These are phyloP conservation scores for Carallia pectinifolia DNA, from an alignment of 345 rosid species.

Conservation along the genomic window DNA sequence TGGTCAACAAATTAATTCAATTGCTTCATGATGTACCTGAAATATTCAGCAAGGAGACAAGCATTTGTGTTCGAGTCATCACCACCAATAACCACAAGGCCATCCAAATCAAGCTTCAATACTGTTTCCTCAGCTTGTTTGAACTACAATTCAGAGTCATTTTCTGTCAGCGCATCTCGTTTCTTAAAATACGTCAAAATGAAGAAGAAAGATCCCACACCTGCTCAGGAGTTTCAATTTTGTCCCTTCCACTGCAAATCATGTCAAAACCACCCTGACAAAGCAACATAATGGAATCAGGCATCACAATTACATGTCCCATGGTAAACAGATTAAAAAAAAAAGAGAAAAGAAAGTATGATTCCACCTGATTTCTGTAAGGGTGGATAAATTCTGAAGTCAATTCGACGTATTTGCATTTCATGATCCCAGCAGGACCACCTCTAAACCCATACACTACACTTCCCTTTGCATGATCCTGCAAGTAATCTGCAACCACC, in stretches of 20 bases:
- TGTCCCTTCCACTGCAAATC: conserved; percentile 99
- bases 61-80: conserved; percentile 99
- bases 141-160: conserved; percentile 51
- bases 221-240: conserved; percentile 98
- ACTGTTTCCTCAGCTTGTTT: conserved; percentile 98
- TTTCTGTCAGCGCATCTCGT: conserved; percentile 5
- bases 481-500: conserved; percentile 66
- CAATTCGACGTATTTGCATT: conserved; percentile 74
- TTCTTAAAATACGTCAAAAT: background rate
- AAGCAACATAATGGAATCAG: conserved; percentile 30
- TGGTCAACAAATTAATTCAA: too few species aligned
- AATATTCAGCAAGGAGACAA: conserved; percentile 93
- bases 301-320: background rate
- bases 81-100: conserved; percentile 92
- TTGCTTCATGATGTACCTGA: conserved; percentile 43
- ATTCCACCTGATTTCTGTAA: conserved; percentile 78
- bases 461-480: conserved; percentile 72
- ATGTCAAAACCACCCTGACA: conserved; percentile 97
- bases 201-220: conserved; percentile 30
- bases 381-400: conserved; percentile 74
- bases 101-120: conserved; percentile 83
- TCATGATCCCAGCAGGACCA: conserved; percentile 99
- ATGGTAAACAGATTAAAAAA: background rate
- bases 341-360: background rate
- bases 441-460: conserved; percentile 79